phyloP scores from a whole-genome alignment of 176 grass and related monocot genomes.

The Stipa capillata region DNA sequence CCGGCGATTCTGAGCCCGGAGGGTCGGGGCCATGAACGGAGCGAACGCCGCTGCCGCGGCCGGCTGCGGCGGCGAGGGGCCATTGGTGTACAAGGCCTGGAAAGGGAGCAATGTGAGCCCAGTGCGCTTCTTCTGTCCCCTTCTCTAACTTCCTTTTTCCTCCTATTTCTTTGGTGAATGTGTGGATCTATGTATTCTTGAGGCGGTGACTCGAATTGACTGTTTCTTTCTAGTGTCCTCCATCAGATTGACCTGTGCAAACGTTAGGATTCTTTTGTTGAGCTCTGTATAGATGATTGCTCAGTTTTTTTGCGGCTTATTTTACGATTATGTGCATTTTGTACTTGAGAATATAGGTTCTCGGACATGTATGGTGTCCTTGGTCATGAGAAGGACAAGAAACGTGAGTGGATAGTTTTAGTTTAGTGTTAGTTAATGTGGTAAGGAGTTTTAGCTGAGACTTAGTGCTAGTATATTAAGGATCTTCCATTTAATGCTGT shows the following conservation, averaged over 20 bases:
- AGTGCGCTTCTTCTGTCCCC: too few relatives aligned
- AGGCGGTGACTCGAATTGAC: not conserved
- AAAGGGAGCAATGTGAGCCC: constrained; percentile 53
- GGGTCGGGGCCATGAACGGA: constrained; percentile 41
- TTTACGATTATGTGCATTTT: constrained; percentile 3
- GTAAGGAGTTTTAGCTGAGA: not conserved
- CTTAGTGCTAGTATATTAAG: constrained; percentile 15
- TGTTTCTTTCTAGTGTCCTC: not conserved
- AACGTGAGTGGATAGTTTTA: not conserved
- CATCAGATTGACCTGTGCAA: not conserved
- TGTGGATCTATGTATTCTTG: constrained; percentile 30
- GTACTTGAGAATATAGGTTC: constrained; percentile 20
- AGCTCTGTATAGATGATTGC: not conserved
- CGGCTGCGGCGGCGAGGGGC: constrained; percentile 20
- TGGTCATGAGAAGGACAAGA: constrained; percentile 1
- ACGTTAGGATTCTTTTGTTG: not conserved
- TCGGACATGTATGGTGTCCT: not conserved
- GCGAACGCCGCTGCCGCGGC: constrained; percentile 5
- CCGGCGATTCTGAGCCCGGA: constrained; percentile 3
- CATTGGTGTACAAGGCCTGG: constrained; percentile 51
- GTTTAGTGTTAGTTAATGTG: not conserved
- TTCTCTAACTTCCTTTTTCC: not conserved
- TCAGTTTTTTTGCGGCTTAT: not conserved
- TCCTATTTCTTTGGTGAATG: not conserved
- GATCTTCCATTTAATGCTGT: not conserved